These are phyloP conservation scores for Seiridium cupressi DNA, from an alignment of 2,329 filamentous ascomycete species.

Conservation along the genomic window DNA sequence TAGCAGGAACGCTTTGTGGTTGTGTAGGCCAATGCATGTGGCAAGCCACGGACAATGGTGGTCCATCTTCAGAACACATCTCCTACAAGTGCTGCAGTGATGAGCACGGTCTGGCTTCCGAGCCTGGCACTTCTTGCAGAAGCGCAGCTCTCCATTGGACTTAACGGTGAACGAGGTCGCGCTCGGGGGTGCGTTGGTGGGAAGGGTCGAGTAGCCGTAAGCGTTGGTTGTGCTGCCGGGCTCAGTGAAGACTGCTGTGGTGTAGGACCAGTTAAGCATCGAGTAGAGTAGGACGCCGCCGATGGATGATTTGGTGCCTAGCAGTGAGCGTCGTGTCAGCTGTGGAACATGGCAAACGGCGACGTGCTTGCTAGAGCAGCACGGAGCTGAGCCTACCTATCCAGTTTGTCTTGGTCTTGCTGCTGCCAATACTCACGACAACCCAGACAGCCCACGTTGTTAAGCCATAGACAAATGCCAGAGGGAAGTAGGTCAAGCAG, in stretches of 20 bases:
- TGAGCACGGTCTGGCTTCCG: conserved; percentile 94
- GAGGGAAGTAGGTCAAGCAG: conserved; percentile 78
- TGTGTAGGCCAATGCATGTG: conserved; percentile 88
- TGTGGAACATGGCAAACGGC: background rate
- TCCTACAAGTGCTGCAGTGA: conserved; percentile 92
- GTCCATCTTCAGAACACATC: conserved; percentile 98
- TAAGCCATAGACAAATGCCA: conserved; percentile 82
- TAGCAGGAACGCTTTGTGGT: conserved; percentile 93
- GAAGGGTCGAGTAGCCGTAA: conserved; percentile 75
- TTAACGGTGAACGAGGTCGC: conserved; percentile 87
- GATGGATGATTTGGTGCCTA: conserved; percentile 56
- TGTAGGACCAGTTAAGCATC: conserved; percentile 86
- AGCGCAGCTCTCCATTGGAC: conserved; percentile 80
- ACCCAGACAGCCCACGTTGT: conserved; percentile 97
- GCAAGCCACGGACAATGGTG: conserved; percentile 99
- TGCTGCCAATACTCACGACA: conserved; percentile 68
- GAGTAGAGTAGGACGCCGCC: conserved; percentile 71
- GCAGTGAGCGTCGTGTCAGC: background rate
- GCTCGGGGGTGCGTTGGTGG: conserved; percentile 61
- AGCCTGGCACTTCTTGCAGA: conserved; percentile 96
- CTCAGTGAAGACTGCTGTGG: conserved; percentile 86
- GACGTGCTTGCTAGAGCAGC: background rate
- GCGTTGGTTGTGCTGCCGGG: conserved; percentile 71
- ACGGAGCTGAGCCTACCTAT: conserved; percentile 44
- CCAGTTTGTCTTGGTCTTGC: conserved; percentile 50